Conservation (phyloP, 2,329 filamentous ascomycete genomes). For the Sclerotinia spermophila region DNA sequence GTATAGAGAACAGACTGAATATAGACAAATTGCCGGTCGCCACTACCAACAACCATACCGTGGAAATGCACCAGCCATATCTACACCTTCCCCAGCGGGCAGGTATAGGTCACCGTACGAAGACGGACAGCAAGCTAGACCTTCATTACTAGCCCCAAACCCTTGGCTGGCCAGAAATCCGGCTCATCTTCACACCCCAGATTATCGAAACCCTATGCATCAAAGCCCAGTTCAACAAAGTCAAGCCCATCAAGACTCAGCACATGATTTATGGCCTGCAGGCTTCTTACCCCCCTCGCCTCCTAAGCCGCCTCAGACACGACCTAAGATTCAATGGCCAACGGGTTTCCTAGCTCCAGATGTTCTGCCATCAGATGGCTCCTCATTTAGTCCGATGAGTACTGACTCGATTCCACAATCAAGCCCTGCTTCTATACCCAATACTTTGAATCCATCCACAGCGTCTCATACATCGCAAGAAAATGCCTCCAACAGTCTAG, state of each 20-base stretch:
- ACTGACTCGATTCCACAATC: not conserved
- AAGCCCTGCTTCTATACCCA: not conserved
- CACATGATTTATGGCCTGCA: slow-evolving; percentile 9
- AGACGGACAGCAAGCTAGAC: not conserved
- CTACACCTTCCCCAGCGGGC: not conserved
- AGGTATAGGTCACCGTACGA: not conserved
- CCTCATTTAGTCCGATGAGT: not conserved
- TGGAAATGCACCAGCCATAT: not conserved
- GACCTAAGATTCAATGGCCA: slow-evolving; percentile 1
- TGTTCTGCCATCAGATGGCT: not conserved
- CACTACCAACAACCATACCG: not conserved
- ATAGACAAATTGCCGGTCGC: not conserved
- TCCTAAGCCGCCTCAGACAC: not conserved
- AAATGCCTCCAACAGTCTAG: not conserved
- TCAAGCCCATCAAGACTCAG: not conserved
- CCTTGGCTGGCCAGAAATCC: not conserved
- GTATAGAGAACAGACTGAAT: not conserved
- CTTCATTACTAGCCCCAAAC: not conserved
- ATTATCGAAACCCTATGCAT: not conserved
- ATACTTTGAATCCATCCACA: not conserved
- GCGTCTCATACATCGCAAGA: not conserved
- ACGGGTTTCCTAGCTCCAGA: slow-evolving; percentile 2
- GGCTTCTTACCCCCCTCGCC: slow-evolving; percentile 3
- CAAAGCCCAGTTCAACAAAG: not conserved
- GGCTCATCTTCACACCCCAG: not conserved